Conservation (phyloP, 2,329 filamentous ascomycete genomes). For the Aspergillus calidoustus region DNA sequence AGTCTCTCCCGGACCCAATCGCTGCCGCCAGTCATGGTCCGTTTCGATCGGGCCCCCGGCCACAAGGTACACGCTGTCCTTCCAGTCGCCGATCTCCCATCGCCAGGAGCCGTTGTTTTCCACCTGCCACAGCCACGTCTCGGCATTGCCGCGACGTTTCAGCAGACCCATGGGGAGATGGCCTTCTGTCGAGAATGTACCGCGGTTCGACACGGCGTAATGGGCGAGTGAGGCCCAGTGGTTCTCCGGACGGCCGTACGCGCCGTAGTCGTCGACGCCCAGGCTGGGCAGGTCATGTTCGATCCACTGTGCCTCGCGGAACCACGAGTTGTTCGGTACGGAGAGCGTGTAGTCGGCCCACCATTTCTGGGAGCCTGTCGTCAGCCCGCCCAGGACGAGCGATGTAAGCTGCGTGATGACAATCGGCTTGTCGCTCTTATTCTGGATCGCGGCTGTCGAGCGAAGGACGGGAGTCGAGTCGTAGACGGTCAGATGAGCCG, state of each 20-base stretch:
- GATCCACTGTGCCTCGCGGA: slow-evolving; percentile 42
- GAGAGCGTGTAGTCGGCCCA: slow-evolving; percentile 32
- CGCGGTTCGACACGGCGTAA: slow-evolving; percentile 31
- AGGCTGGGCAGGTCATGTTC: slow-evolving; percentile 31
- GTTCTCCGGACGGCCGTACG: slow-evolving; percentile 25
- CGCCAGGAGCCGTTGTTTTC: slow-evolving; percentile 44
- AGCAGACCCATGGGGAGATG: slow-evolving; percentile 39
- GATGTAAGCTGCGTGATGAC: slow-evolving; percentile 31
- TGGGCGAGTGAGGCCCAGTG: slow-evolving; percentile 26
- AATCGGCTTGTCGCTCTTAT: slow-evolving; percentile 19
- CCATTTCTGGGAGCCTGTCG: slow-evolving; percentile 20
- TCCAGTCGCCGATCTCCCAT: slow-evolving; percentile 43
- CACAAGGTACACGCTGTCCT: slow-evolving; percentile 39
- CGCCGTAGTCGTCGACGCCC: slow-evolving; percentile 33
- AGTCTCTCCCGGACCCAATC: slow-evolving; percentile 27
- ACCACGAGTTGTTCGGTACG: slow-evolving; percentile 37
- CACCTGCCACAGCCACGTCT: slow-evolving; percentile 43
- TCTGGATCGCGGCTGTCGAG: slow-evolving; percentile 27
- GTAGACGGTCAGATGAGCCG: slow-evolving; percentile 28
- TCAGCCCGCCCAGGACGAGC: slow-evolving; percentile 29
- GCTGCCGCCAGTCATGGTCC: slow-evolving; percentile 36
- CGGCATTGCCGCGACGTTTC: slow-evolving; percentile 24
- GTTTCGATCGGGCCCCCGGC: slow-evolving; percentile 31
- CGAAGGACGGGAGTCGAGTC: slow-evolving; percentile 24
- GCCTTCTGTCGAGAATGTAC: slow-evolving; percentile 36